Base-by-base conservation (phyloP, 1,284 basidiomycete genomes). In the Entoloma clypeatum region DNA sequence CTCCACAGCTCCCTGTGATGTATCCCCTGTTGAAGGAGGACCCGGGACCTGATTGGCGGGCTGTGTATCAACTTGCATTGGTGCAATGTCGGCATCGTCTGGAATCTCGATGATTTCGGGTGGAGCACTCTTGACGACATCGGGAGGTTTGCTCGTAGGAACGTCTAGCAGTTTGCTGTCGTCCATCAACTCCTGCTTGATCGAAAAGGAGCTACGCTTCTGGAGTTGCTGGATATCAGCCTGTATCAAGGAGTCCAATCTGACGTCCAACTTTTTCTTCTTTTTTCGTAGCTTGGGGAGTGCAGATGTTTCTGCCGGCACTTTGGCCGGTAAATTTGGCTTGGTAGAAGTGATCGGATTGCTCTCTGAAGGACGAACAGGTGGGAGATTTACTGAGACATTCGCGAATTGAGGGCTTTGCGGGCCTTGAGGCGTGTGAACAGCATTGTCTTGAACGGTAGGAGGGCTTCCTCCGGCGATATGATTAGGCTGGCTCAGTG, bases 171-270 rank as follows among this genome's bases (percentile, higher is more conserved):
- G 30, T 25, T 22, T 16, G 32, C 9, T 29, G 14, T 34, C 29
- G 28, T 46, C 45, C 25, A 39, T 31, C 7, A 36, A 26, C 29
- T 50, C 49, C 21, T 28, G 28, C 17, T 50, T 47, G 7, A 48
- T 16, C 19, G 14, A 41, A 18, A 43, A 44, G 38, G 40, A 27
- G n/a, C 35, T 48, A 36, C 58, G 52, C 39, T 57, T 57, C 34
- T 57, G 51, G 21, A 61, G 51, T n/a, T 54, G 55, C 40, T 61
- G 47, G 4, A 65, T 31, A 45, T 68, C 65, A 28, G 50, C 49
- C 36, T 62, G 47, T 7, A 62, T 53, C 16, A 65, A 50, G 6
- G 52, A 45, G 7, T 55, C 40, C 6, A 65, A 39, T 6, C 31
- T 41, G 7, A 47, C 25, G 33, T 57, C 55, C 1, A 55, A 32